Evolutionary conservation across 805 yeast species (phyloP).

Genomic region (Saturnispora besseyi): DNA sequence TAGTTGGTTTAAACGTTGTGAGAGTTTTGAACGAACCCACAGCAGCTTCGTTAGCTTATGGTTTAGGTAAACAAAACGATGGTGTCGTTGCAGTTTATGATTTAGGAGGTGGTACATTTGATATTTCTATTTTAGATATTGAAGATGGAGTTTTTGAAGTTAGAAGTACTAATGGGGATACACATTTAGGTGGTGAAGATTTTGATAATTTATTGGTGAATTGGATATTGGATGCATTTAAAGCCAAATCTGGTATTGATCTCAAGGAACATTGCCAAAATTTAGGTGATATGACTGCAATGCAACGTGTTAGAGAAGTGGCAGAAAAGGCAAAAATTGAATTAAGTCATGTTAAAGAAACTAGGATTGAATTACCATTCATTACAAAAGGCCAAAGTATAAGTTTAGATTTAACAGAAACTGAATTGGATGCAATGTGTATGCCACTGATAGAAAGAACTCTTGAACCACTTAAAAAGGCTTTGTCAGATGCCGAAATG

Average conservation of each 20-base stretch:
- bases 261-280: constrained; percentile 23
- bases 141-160: constrained; percentile 97
- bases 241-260: constrained; percentile 58
- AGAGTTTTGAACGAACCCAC: constrained; percentile 86
- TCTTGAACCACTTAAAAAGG: constrained; percentile 69
- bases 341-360: constrained; percentile 61
- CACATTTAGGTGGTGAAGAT: constrained; percentile 88
- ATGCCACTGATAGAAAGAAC: constrained; percentile 60
- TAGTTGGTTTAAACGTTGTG: constrained; percentile 81
- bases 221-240: constrained; percentile 70
- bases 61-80: constrained; percentile 67
- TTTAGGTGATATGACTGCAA: constrained; percentile 56
- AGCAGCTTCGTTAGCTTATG: constrained; percentile 89
- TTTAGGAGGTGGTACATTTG: constrained; percentile 97
- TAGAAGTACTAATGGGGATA: constrained; percentile 89
- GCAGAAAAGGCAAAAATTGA: constrained; percentile 88
- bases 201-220: constrained; percentile 78
- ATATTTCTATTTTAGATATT: constrained; percentile 88
- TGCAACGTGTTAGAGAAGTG: constrained; percentile 80
- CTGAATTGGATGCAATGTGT: constrained; percentile 41
- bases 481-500: constrained; percentile 72
- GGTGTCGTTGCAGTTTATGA: constrained; percentile 83
- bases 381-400: constrained; percentile 46
- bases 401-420: constrained; percentile 38
- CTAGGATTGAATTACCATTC: constrained; percentile 75